Conservation (phyloP, 2,329 filamentous ascomycete genomes). For the Colletotrichum chrysophilum region DNA sequence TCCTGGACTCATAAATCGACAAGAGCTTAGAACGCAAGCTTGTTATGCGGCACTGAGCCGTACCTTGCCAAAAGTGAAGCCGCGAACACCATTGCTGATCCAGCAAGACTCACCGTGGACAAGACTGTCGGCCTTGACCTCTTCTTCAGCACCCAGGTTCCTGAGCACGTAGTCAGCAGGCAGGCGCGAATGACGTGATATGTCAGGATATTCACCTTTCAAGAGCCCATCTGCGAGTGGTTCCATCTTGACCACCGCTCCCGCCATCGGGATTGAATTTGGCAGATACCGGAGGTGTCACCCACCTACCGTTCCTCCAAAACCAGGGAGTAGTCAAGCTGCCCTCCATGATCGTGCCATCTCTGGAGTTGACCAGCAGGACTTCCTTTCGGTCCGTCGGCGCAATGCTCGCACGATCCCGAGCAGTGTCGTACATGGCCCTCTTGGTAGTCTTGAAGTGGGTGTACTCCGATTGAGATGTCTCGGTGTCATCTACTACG, state of each 20-base stretch:
- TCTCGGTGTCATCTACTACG: conserved; percentile 47
- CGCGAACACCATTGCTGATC: conserved; percentile 87
- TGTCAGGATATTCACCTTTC: conserved; percentile 53
- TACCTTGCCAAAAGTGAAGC: conserved; percentile 66
- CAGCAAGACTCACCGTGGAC: conserved; percentile 79
- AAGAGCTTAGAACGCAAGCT: background rate
- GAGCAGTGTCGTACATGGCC: conserved; percentile 72
- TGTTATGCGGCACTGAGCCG: conserved; percentile 23
- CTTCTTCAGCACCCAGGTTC: conserved; percentile 68
- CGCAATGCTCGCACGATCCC: conserved; percentile 63
- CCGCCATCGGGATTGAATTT: conserved; percentile 42
- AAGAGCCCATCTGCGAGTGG: conserved; percentile 83
- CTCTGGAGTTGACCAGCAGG: conserved; percentile 67
- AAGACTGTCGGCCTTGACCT: conserved; percentile 64
- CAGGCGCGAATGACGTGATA: background rate
- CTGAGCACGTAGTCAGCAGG: conserved; percentile 31
- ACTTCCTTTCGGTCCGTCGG: conserved; percentile 69
- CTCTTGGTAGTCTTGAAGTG: conserved; percentile 86
- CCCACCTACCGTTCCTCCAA: conserved; percentile 74
- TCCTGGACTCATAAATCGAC: background rate
- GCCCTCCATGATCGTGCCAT: conserved; percentile 80
- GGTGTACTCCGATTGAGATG: conserved; percentile 67
- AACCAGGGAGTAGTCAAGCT: conserved; percentile 85
- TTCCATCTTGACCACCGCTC: conserved; percentile 83
- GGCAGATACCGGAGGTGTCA: conserved; percentile 73